These are phyloP conservation scores for Proliferodiscus dingleyae DNA, from an alignment of 2,329 filamentous ascomycete genomes.

Conservation along the genomic window DNA sequence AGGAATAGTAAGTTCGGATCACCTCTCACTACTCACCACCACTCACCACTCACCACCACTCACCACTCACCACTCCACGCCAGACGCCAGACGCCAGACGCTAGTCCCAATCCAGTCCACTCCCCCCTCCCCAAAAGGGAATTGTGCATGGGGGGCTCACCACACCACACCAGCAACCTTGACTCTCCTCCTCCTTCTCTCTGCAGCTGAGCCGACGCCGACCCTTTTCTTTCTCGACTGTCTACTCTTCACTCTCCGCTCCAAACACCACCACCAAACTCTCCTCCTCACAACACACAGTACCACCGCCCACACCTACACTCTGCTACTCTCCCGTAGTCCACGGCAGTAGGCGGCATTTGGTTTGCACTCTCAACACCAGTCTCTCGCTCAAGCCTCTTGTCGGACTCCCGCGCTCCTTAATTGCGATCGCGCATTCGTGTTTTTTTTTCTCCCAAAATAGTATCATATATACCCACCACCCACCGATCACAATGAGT, in stretches of 20 bases:
- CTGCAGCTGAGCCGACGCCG: background rate
- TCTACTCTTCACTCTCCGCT: background rate
- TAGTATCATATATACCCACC: conserved; percentile 15
- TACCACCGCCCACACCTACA: background rate
- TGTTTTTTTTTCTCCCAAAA: conserved; percentile 9
- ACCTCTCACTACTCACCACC: too few species aligned
- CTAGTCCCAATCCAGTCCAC: too few species aligned
- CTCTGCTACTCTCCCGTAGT: background rate
- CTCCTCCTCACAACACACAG: too few species aligned
- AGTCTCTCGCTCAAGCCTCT: conserved; percentile 15
- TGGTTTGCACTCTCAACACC: background rate
- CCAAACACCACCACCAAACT: background rate
- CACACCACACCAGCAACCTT: too few species aligned
- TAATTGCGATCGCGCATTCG: conserved; percentile 16
- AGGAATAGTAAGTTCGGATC: too few species aligned
- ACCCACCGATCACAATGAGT: conserved; percentile 44
- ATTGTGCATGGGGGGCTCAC: too few species aligned
- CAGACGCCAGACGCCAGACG: too few species aligned
- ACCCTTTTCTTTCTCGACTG: background rate
- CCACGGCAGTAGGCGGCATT: background rate
- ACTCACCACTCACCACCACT: too few species aligned
- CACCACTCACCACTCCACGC: too few species aligned
- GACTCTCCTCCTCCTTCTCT: too few species aligned
- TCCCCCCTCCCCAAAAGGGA: too few species aligned
- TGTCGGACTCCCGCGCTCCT: conserved; percentile 10